Conservation (phyloP, 2,329 filamentous ascomycete genomes). For the Diaporthe velutina region DNA sequence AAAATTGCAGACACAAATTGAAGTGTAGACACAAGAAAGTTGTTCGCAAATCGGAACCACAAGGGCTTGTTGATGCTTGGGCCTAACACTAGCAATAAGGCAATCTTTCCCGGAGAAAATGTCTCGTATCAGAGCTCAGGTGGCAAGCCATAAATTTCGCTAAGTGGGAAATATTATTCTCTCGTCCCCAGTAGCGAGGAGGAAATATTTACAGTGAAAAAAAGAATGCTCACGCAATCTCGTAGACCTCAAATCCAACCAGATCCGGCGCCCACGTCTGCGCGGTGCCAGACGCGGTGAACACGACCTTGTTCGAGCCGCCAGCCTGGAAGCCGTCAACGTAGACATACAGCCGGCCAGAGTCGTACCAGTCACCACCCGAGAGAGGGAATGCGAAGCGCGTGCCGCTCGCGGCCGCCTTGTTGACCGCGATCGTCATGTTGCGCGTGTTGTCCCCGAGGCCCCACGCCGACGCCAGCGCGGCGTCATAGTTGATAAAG, state of each 20-base stretch:
- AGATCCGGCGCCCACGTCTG: conserved; percentile 54
- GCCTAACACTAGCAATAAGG: no score
- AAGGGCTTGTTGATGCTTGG: background rate
- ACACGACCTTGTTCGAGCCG: conserved; percentile 52
- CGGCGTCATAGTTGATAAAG: conserved; percentile 66
- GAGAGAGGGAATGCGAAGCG: conserved; percentile 64
- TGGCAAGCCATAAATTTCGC: background rate
- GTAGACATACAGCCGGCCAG: conserved; percentile 57
- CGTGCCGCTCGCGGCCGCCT: conserved; percentile 48
- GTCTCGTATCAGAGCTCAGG: no score
- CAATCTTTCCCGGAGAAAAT: background rate
- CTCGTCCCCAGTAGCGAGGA: background rate
- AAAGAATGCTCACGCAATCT: conserved; percentile 32
- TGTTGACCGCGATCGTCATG: conserved; percentile 63
- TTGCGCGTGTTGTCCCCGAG: conserved; percentile 63
- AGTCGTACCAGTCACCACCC: conserved; percentile 64
- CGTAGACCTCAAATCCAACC: conserved; percentile 56
- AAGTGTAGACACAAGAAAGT: background rate
- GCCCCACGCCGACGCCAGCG: conserved; percentile 56
- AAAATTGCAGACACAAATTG: background rate
- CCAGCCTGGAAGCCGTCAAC: conserved; percentile 60
- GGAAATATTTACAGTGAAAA: background rate
- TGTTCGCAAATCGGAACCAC: background rate
- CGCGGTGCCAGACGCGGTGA: conserved; percentile 44
- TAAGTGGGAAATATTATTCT: background rate